Percentiles rank a stretch among this genome's conserved stretches.
Evolutionary conservation across 2,329 filamentous ascomycete species (phyloP).

Genomic region (Pseudofabraea citricarpa): DNA sequence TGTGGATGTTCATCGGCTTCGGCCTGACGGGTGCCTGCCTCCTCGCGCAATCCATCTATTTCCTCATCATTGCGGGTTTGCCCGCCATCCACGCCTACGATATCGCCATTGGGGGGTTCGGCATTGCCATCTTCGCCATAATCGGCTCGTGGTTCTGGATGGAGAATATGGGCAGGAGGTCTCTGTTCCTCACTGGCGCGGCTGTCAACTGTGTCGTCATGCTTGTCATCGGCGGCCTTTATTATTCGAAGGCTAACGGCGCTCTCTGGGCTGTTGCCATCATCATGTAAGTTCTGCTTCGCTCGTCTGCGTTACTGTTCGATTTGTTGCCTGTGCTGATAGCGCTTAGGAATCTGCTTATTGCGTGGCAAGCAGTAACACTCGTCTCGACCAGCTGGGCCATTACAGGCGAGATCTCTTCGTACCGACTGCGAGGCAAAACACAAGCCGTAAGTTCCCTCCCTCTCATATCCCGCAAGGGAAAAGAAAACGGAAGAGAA

Average conservation of each 20-base stretch:
- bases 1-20: slow-evolving; percentile 28
- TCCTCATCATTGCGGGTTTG: slow-evolving; percentile 15
- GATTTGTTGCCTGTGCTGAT: too few relatives aligned
- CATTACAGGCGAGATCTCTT: slow-evolving; percentile 14
- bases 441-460: too few relatives aligned
- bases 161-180: slow-evolving; percentile 67
- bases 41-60: slow-evolving; percentile 17
- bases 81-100: slow-evolving; percentile 13
- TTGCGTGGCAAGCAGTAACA: slow-evolving; percentile 13
- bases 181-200: slow-evolving; percentile 72
- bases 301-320: too few relatives aligned
- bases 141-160: slow-evolving; percentile 30
- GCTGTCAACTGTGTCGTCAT: slow-evolving; percentile 71
- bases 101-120: slow-evolving; percentile 16
- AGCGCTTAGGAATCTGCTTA: slow-evolving; percentile 12
- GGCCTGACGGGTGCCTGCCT: slow-evolving; percentile 12
- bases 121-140: slow-evolving; percentile 13
- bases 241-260: slow-evolving; percentile 10
- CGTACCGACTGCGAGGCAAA: slow-evolving; percentile 14
- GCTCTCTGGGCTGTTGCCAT: slow-evolving; percentile 16
- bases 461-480: too few relatives aligned
- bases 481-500: too few relatives aligned
- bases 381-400: slow-evolving; percentile 12
- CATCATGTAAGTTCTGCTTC: slow-evolving; percentile 12
- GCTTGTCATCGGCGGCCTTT: slow-evolving; percentile 59